Evolutionary conservation across 306 rosid species (phyloP), one percentile per base, ranked within the genome.

Genomic region (Medicago arabica): DNA sequence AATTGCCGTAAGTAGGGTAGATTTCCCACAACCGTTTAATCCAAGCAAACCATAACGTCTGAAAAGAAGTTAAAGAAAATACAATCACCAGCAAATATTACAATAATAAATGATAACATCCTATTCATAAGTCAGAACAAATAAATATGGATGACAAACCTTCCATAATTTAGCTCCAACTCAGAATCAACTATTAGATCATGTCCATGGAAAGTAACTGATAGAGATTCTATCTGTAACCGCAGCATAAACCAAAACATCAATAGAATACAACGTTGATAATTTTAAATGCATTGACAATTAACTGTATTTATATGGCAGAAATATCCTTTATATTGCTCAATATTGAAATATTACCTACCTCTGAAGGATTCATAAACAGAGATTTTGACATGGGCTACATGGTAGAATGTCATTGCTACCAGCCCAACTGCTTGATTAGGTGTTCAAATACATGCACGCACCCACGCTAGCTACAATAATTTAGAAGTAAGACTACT

Each of bases 31-130:
- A 14, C 97, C 98, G 83, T 95, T 95, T 66, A 95, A 87, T 64
- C 98, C 97, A 83, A 92, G 98, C 79, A 95, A 79, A 51, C 98
- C 98, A 80, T 95, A 95, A 11, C 97, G 96, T 69, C 97, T 95
- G 90, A 17, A 61, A 79, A 68, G 9, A 66, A 75, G 18, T 57
- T 74, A 51, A 70, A 16, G n/a, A 53, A 74, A 79, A 53, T 15
- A 83, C 8, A 66, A 72, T 36, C 69, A 63, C 28, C 59, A 63
- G 67, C 54, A 71, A 75, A 13, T 38, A 61, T 17, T 17, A 50
- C 8, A 25, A 2, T 23, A 23, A 23, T 1, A 23, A 23, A 23
- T 23, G 28, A 47, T 10, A 46, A 8, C 55, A 78, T 18, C 25
- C 9, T 12, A 63, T 53, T 1, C 0, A 62, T 49, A 75, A 67